Base-by-base conservation (phyloP, 2,329 filamentous ascomycete genomes). In the Ophiostoma angusticollis region DNA sequence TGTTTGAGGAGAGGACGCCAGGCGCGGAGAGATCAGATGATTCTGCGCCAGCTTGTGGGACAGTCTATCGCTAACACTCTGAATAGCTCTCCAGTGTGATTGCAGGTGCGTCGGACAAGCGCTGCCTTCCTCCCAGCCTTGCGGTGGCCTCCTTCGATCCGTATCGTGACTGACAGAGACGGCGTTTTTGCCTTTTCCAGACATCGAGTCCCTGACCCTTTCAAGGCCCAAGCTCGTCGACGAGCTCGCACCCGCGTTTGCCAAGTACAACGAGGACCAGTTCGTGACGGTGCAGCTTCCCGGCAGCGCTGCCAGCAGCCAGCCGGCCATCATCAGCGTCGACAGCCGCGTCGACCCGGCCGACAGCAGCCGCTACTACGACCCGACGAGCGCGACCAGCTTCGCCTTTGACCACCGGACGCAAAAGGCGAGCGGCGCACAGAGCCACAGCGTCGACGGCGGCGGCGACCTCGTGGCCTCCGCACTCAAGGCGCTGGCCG, bases 251-350 rank as follows among this genome's bases (percentile, higher is more conserved):
- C 83, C 86, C 0, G 86, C 91, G 0, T 93, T 94, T 58, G 70
- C 87, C 62, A 85, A 82, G 61, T 96, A 98, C 72, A 95, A 96
- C 53, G 89, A 98, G 62, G 81, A 87, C 60, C 91, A 98, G 61
- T 82, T 95, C 59, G 65, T 78, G 35, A 86, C 86, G 13, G 80
- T 84, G 45, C 94, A 93, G 69, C 74, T 98, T 40, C 89, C 89
- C 0, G 86, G 86, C 22, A 76, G 82, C 56, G 29, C 18, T 2
- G 85, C 85, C 19, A 76, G 82, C 37, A 89, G 77, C 59, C 78
- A 85, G 58, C 63, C 80, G 62, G 85, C 93, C 46, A 72, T 96
- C 49, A 72, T 98, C 56, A 95, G 85, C 67, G 70, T 77, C 41
- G 80, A 93, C 65, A 96, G 89, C 62, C 38, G 38, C 18, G 29